A percentile compares a stretch with the other conserved stretches of the same genome.
Conservation (phyloP, 1,284 basidiomycete species). For the Chalciporus sp. region DNA sequence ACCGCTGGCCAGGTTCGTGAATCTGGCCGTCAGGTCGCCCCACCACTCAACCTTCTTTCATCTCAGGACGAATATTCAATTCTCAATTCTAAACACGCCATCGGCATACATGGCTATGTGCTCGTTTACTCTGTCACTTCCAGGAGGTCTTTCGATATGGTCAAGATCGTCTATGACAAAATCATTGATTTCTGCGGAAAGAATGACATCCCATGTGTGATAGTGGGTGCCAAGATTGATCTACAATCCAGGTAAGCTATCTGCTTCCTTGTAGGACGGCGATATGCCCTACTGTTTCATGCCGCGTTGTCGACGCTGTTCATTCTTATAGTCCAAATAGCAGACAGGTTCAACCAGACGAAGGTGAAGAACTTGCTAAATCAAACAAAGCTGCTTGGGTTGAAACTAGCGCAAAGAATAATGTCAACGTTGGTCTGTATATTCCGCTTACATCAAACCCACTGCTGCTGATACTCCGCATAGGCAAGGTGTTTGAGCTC, state of each 20-base stretch:
- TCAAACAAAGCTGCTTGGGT: conserved; percentile 78
- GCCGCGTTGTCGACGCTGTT: conserved; percentile 24
- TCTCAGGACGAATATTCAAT: conserved; percentile 84
- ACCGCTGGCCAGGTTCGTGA: conserved; percentile 85
- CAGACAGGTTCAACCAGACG: conserved; percentile 77
- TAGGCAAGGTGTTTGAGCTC: conserved; percentile 87
- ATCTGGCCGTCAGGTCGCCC: not conserved
- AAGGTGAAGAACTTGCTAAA: conserved; percentile 79
- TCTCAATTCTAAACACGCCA: conserved; percentile 79
- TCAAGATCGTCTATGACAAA: conserved; percentile 96
- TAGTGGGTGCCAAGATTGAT: conserved; percentile 96
- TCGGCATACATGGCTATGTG: conserved; percentile 85
- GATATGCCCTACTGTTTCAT: conserved; percentile 11
- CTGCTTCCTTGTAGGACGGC: conserved; percentile 13
- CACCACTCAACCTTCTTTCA: not conserved
- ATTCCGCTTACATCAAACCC: not conserved
- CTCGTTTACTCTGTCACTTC: conserved; percentile 96
- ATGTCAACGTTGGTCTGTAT: conserved; percentile 83
- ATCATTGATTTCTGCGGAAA: conserved; percentile 94
- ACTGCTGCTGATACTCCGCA: conserved; percentile 12
- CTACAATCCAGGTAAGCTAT: conserved; percentile 66
- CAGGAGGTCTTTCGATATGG: conserved; percentile 93
- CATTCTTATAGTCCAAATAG: conserved; percentile 36
- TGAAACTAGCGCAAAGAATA: conserved; percentile 89
- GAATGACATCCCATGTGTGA: conserved; percentile 89